phyloP scores from a whole-genome alignment of 2,329 filamentous ascomycete species.

The Bipolaris oryzae region DNA sequence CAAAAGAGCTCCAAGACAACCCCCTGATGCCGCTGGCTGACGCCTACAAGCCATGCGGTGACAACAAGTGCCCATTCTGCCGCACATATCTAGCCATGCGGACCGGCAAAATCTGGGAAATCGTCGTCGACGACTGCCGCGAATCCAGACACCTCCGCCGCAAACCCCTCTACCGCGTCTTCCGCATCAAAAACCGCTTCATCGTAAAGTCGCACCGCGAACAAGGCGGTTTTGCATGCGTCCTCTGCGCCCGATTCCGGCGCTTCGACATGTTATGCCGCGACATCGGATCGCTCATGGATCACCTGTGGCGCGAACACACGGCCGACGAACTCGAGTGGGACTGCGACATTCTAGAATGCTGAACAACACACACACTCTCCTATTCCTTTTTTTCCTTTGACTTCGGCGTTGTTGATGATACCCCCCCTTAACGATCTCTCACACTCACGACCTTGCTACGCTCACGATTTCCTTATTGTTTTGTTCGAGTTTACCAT shows the following conservation, averaged over 20 bases:
- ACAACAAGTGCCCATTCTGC: constrained; percentile 39
- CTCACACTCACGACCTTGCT: neutral
- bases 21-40: constrained; percentile 29
- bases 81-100: constrained; percentile 25
- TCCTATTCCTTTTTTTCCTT: neutral
- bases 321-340: constrained; percentile 31
- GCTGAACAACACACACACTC: neutral
- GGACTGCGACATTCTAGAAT: constrained; percentile 37
- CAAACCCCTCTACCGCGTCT: constrained; percentile 19
- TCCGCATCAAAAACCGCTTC: constrained; percentile 38
- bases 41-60: constrained; percentile 30
- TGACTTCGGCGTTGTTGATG: neutral
- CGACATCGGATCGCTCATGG: constrained; percentile 33
- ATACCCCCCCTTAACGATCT: neutral
- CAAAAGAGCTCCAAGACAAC: constrained; percentile 37
- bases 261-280: constrained; percentile 38
- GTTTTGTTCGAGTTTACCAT: neutral
- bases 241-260: constrained; percentile 34
- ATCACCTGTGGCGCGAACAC: constrained; percentile 45
- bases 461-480: neutral
- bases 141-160: constrained; percentile 5
- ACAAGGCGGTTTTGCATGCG: constrained; percentile 38
- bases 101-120: constrained; percentile 40
- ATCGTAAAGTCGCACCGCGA: constrained; percentile 40
- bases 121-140: constrained; percentile 22